Evolutionary conservation across 148 eudicot species (phyloP), one percentile per base, ranked within the genome.

Genomic region (Spergularia bocconei): DNA sequence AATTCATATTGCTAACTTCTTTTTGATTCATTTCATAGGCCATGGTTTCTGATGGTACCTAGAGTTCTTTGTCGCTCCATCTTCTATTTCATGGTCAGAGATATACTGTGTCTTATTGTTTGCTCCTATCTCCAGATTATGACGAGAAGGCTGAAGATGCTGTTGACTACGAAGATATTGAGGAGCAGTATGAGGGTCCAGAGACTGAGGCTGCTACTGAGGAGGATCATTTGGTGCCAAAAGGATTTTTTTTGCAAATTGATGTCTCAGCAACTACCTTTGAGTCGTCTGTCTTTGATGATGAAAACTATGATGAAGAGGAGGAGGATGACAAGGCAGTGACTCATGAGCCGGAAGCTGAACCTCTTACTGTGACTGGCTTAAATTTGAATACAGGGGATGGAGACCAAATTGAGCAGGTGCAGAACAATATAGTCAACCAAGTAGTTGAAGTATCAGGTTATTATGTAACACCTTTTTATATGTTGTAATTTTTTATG

Each of bases 111-210:
- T 62, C 52, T 36, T 64, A 33, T 63, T 33, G 57, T 55, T 65
- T 33, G 48, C 47, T 55, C 21, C 54, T 50, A 5, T 75, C 72
- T 52, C 78, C 85, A 95, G 99, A 88, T 85, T 95, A 95, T 79
- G 90, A 91, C 77, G 88, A 89, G 79, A 95, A 95, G 79, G 99
- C 97, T 63, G 99, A 85, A 83, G 93, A 95, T 82, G 99, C 99
- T 29, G 88, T 95, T 84, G 97, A 95, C 81, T 95, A 95, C 84
- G 97, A 92, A 81, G 99, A 95, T 79, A 87, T 95, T 79, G 94
- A 95, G 63, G 99, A 95, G 79, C 91, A 92, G 76, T 95, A 95
- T 75, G 99, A 95, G 77, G 99, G 99, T 71, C 99, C 99, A 63
- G 99, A 95, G 85, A 83, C 81, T 77, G 91, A 90, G 78, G 80